Evolutionary conservation across 257 asterid genomes (phyloP).

Genomic region (Capsicum chinense): DNA sequence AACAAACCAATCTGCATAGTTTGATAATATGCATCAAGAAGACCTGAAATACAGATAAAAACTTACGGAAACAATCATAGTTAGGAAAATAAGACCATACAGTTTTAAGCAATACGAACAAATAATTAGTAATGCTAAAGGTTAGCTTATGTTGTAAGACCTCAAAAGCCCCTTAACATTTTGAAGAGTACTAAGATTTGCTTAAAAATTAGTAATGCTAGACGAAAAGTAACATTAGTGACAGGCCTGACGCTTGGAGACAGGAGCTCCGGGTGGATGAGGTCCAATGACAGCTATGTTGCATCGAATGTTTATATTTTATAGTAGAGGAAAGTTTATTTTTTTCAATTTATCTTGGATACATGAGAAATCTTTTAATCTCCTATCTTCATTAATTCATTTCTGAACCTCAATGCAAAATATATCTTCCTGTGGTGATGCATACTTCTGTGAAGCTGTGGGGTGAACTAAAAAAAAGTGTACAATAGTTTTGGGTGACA

Average conservation of each 20-base stretch:
- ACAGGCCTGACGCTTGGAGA: conserved; percentile 2
- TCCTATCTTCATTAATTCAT: neutral
- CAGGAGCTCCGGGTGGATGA: neutral
- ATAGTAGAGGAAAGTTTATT: neutral
- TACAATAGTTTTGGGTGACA: neutral
- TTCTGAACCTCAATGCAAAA: neutral
- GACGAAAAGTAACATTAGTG: neutral
- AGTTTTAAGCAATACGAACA: neutral
- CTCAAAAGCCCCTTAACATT: neutral
- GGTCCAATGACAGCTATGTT: neutral
- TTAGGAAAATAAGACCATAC: neutral
- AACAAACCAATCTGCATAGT: neutral
- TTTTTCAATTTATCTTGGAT: neutral
- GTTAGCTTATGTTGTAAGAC: neutral
- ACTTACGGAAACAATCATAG: neutral
- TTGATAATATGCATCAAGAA: neutral
- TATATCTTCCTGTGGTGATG: neutral
- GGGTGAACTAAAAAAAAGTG: neutral
- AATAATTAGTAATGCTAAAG: neutral
- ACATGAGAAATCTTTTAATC: neutral
- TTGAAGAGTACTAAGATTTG: neutral
- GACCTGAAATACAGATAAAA: neutral
- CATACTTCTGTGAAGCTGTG: neutral
- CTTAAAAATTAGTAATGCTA: neutral
- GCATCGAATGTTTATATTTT: neutral